Evolutionary conservation across 768 basidiomycete genomes (phyloP), one percentile per base, ranked within the genome.

Genomic region (Russula virescens): DNA sequence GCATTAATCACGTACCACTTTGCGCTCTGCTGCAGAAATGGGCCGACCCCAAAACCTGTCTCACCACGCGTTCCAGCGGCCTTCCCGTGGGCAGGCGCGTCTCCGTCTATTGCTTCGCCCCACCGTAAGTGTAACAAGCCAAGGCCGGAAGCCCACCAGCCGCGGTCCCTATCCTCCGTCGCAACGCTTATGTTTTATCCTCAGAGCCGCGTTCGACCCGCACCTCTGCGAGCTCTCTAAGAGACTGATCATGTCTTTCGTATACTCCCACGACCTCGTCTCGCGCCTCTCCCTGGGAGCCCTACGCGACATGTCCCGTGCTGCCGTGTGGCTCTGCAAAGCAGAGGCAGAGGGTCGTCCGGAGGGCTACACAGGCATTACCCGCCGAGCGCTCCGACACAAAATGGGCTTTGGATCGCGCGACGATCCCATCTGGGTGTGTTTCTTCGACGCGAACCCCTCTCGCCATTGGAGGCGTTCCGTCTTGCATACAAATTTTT

Each of bases 231-330:
- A 77, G 47, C 78, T 88, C 25, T 80, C 86, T 1, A 77, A 80
- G 46, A 79, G 81, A 45, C 76, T 94, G 23, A 83, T 93, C 61
- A 81, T 83, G 10, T 91, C 89, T 5, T 86, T 94, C 65, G 84
- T 91, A 0, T 87, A 91, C 73, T 91, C 90, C 10, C 85, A 90
- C 71, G 91, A 94, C 66, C 79, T 91, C 62, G 87, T 94, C 25
- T 83, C 89, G 3, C 80, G 91, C 31, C 77, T 94, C 2, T 91
- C 89, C 1, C 76, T 93, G 2, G 90, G 90, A 10, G 83, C 88
- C 42, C 81, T 92, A 23, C 82, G 86, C 16, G 89, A 94, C 70
- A 78, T 93, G 21, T 82, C 81, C 48, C 84, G 88, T 50, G 88
- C 86, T 1, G 84, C 87, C 2, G 76, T 84, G 66, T 91, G 89